Percentiles rank a stretch among this genome's conserved stretches.
phyloP scores from a whole-genome alignment of 2,329 filamentous ascomycete genomes.

The Fusarium sacchari region DNA sequence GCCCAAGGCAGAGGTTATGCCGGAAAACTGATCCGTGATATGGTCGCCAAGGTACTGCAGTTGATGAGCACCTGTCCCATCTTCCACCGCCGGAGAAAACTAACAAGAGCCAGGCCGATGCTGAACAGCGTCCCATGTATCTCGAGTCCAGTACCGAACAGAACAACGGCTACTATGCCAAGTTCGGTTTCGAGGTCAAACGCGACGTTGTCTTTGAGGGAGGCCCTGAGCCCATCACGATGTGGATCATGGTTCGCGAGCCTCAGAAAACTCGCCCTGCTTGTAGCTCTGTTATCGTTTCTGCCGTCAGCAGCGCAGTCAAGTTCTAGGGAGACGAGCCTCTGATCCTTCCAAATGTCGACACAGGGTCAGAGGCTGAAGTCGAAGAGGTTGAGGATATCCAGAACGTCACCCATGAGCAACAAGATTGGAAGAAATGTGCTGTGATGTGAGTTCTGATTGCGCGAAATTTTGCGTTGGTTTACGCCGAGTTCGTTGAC shows the following conservation, averaged over 20 bases:
- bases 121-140: conserved; percentile 74
- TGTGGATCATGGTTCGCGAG: conserved; percentile 87
- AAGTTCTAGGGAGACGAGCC: conserved; percentile 41
- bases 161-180: conserved; percentile 78
- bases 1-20: conserved; percentile 79
- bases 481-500: not conserved
- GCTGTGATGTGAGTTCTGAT: conserved; percentile 29
- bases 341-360: conserved; percentile 25
- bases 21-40: conserved; percentile 74
- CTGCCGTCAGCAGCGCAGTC: conserved; percentile 34
- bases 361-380: conserved; percentile 31
- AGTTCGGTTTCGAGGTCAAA: conserved; percentile 76
- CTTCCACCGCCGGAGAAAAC: not conserved
- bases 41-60: conserved; percentile 67
- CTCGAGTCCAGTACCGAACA: conserved; percentile 77
- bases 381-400: conserved; percentile 5
- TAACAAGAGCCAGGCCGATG: conserved; percentile 67
- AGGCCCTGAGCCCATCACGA: conserved; percentile 65
- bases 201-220: conserved; percentile 71
- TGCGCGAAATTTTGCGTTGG: not conserved
- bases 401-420: not conserved
- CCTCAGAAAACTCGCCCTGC: conserved; percentile 55
- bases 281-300: conserved; percentile 40
- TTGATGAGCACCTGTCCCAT: not conserved
- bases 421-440: conserved; percentile 17